phyloP scores from a whole-genome alignment of 176 grass and related monocot genomes.

The Juncus inflexus region DNA sequence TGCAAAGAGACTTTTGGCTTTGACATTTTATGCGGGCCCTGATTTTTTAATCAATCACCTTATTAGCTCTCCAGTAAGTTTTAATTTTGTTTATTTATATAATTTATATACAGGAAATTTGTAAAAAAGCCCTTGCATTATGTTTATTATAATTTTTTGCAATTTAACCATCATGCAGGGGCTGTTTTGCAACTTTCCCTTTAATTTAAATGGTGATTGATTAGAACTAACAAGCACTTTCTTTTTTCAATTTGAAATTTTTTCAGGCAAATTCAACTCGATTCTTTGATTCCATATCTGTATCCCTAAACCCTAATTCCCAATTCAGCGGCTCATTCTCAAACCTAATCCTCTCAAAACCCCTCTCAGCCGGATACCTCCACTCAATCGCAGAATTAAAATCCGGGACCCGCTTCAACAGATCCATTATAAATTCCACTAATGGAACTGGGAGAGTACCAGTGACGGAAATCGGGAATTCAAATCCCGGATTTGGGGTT shows the following conservation, averaged over 20 bases:
- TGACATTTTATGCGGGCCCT: constrained; percentile 86
- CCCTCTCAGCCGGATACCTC: constrained; percentile 81
- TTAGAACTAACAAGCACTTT: constrained; percentile 4
- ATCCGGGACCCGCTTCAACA: constrained; percentile 34
- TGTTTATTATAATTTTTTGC: constrained; percentile 15
- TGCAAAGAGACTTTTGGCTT: constrained; percentile 71
- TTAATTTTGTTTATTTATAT: not conserved
- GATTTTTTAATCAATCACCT: constrained; percentile 71
- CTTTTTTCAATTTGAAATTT: constrained; percentile 26
- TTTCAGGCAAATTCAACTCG: constrained; percentile 57
- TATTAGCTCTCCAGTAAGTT: constrained; percentile 65
- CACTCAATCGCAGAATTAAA: constrained; percentile 91
- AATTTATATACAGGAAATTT: too few species aligned
- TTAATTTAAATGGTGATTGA: too few species aligned
- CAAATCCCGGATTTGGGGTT: constrained; percentile 47
- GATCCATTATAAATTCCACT: constrained; percentile 24
- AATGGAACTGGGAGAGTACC: constrained; percentile 34
- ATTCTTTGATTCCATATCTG: constrained; percentile 70
- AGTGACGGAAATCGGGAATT: constrained; percentile 40
- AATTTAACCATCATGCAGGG: not conserved
- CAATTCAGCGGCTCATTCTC: constrained; percentile 84
- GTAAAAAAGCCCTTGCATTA: too few species aligned
- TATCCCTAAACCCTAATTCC: constrained; percentile 72
- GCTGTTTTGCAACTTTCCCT: too few species aligned
- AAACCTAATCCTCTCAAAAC: constrained; percentile 66